Conservation (phyloP, 1,139 yeast species). For the Debaryomyces nepalensis region DNA sequence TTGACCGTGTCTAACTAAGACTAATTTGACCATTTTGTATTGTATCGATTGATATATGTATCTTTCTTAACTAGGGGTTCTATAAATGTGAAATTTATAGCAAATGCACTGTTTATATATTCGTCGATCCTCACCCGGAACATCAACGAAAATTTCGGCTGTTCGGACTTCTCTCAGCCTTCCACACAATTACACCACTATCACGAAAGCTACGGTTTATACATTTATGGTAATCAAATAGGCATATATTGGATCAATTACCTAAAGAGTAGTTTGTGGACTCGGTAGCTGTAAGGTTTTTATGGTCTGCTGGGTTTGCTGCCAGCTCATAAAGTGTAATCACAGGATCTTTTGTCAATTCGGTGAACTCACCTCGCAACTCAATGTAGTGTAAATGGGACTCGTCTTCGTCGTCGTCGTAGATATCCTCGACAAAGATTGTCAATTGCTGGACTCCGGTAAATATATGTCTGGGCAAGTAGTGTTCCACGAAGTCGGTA, state of each 20-base stretch:
- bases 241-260: slow-evolving; percentile 5
- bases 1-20: slow-evolving; percentile 96
- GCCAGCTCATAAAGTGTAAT: slow-evolving; percentile 85
- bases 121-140: slow-evolving; percentile 12
- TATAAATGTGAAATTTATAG: slow-evolving; percentile 3
- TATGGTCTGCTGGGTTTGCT: slow-evolving; percentile 91
- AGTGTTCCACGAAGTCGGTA: slow-evolving; percentile 77
- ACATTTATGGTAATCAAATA: not conserved
- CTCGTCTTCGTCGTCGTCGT: slow-evolving; percentile 63
- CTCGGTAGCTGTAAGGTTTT: slow-evolving; percentile 34
- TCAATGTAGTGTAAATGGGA: slow-evolving; percentile 73
- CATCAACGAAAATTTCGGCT: slow-evolving; percentile 22
- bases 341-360: slow-evolving; percentile 67
- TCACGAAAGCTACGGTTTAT: not conserved
- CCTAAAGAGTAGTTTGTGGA: slow-evolving; percentile 9
- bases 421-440: slow-evolving; percentile 66
- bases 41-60: not conserved
- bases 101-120: slow-evolving; percentile 9
- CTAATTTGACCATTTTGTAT: slow-evolving; percentile 62
- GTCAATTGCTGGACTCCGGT: slow-evolving; percentile 73
- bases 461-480: slow-evolving; percentile 74
- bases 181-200: slow-evolving; percentile 3
- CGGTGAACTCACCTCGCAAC: slow-evolving; percentile 77
- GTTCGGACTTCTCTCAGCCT: slow-evolving; percentile 35
- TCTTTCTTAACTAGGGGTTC: not conserved